Evolutionary conservation across 1,284 basidiomycete genomes (phyloP).

Genomic region (Singerocomus inundabilis): DNA sequence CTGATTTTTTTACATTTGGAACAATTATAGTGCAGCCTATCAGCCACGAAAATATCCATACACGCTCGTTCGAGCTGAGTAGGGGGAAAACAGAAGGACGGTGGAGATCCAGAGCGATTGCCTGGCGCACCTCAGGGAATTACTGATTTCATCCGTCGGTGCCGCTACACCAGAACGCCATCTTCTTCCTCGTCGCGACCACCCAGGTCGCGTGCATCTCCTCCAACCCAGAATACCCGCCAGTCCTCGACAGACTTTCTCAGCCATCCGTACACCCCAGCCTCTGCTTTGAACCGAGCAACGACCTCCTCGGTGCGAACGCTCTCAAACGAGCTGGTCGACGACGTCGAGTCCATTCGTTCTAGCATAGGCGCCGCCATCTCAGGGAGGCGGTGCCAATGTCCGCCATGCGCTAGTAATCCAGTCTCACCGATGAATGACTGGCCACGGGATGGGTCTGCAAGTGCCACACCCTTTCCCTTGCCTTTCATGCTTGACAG

Average conservation of each 20-base stretch:
- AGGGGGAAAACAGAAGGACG: no score
- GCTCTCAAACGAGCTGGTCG: slow-evolving; percentile 45
- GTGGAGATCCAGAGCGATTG: background rate
- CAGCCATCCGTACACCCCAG: slow-evolving; percentile 74
- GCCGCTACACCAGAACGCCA: slow-evolving; percentile 27
- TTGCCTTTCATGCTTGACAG: slow-evolving; percentile 21
- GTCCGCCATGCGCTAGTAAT: slow-evolving; percentile 62
- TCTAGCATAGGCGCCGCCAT: slow-evolving; percentile 33
- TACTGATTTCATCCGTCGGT: background rate
- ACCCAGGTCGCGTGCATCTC: slow-evolving; percentile 38
- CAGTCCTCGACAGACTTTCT: slow-evolving; percentile 68
- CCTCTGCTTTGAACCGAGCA: slow-evolving; percentile 46
- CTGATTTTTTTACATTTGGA: no score
- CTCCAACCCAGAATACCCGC: slow-evolving; percentile 77
- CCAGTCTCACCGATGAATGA: slow-evolving; percentile 65
- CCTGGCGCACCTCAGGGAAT: background rate
- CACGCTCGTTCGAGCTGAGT: background rate
- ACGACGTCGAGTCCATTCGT: slow-evolving; percentile 44
- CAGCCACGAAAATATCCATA: slow-evolving; percentile 18
- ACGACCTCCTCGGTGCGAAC: slow-evolving; percentile 51
- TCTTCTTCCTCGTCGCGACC: slow-evolving; percentile 22
- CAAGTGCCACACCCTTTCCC: slow-evolving; percentile 46
- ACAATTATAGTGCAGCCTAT: background rate
- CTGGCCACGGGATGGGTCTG: slow-evolving; percentile 50
- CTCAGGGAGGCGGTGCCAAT: slow-evolving; percentile 59